Evolutionary conservation across 768 basidiomycete genomes (phyloP).

Genomic region (Phaeotremella fagi): DNA sequence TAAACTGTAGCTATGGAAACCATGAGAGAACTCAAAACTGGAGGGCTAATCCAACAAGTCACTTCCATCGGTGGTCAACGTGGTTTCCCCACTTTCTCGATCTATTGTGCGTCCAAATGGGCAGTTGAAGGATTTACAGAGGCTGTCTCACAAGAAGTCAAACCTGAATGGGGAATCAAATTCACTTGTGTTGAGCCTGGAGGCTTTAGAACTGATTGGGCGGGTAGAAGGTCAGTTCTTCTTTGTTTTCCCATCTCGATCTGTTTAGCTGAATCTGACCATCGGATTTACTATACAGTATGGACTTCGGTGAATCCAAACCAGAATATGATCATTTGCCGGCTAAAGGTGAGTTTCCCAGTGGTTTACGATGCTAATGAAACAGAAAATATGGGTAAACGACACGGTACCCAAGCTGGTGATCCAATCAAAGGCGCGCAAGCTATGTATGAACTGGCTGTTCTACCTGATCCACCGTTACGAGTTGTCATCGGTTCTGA

Average conservation of each 20-base stretch:
- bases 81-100: conserved; percentile 11
- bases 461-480: conserved; percentile 10
- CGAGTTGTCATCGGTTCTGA: conserved; percentile 13
- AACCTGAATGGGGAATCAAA: conserved; percentile 19
- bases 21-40: conserved; percentile 19
- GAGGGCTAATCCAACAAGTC: conserved; percentile 23
- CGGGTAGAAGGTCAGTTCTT: neutral
- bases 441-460: conserved; percentile 17
- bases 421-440: conserved; percentile 14
- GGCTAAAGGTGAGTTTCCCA: neutral
- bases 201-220: conserved; percentile 2
- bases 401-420: conserved; percentile 7
- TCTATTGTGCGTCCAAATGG: conserved; percentile 14
- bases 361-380: neutral
- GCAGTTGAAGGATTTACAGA: conserved; percentile 25
- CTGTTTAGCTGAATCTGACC: neutral
- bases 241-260: neutral
- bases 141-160: conserved; percentile 12
- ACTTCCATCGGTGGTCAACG: conserved; percentile 17
- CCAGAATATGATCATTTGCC: conserved; percentile 14
- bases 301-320: neutral
- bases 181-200: conserved; percentile 24
- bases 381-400: neutral
- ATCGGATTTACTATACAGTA: neutral
- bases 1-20: conserved; percentile 8